These are phyloP conservation scores for Darksidea phi DNA, from an alignment of 495 filamentous ascomycete genomes.

Conservation along the genomic window DNA sequence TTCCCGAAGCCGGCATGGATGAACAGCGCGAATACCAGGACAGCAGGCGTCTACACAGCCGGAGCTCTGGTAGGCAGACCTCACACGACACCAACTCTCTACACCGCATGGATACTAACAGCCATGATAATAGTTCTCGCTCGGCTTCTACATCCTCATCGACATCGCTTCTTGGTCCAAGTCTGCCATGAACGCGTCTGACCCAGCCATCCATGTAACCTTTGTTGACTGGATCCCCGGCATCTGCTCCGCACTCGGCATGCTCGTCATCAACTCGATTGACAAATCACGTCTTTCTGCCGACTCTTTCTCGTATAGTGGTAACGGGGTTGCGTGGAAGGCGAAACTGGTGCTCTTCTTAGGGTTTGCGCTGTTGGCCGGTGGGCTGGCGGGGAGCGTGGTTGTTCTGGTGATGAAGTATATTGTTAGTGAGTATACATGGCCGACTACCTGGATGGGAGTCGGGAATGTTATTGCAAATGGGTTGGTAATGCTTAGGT, in stretches of 20 bases:
- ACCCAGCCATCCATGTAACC: conserved; percentile 71
- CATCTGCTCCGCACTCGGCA: conserved; percentile 89
- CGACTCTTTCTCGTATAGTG: conserved; percentile 84
- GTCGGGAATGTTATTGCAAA: conserved; percentile 91
- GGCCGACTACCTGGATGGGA: conserved; percentile 87
- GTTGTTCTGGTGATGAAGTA: conserved; percentile 91
- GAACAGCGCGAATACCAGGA: conserved; percentile 79
- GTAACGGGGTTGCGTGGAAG: conserved; percentile 91
- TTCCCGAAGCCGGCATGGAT: conserved; percentile 67
- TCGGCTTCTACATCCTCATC: conserved; percentile 94
- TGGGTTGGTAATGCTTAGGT: conserved; percentile 84
- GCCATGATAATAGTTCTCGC: conserved; percentile 68
- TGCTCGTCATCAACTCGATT: conserved; percentile 98
- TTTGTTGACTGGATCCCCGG: conserved; percentile 99
- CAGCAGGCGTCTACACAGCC: conserved; percentile 78
- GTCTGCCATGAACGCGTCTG: conserved; percentile 70
- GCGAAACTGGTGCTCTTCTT: conserved; percentile 92
- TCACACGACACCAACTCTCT: neutral
- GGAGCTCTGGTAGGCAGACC: conserved; percentile 71
- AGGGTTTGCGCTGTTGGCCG: conserved; percentile 90
- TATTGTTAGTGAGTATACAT: conserved; percentile 71
- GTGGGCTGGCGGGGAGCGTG: conserved; percentile 88
- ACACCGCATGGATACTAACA: neutral
- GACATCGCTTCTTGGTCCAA: conserved; percentile 87
- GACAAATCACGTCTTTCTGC: conserved; percentile 85